Base-by-base conservation (phyloP, 2,329 filamentous ascomycete species). In the Leptographium lundbergii region DNA sequence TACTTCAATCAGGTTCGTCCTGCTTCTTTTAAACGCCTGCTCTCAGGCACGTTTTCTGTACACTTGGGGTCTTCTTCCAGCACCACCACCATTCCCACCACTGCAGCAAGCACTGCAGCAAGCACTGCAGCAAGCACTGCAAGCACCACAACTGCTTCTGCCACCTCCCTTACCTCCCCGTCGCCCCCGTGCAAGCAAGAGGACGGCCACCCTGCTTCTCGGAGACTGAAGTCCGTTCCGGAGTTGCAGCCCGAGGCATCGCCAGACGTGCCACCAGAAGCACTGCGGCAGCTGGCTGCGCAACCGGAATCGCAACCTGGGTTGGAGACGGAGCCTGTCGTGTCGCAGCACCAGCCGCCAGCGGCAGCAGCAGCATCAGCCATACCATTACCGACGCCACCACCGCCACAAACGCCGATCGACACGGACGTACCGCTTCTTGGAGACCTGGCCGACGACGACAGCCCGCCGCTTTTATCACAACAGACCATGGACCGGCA, bases 1-100 rank as follows among this genome's bases (percentile, higher is more conserved):
- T 96, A 94, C 81, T 96, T 97, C 82, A 88, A 87, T 78, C 94
- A 99, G 92, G 94, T 99, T 95, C 86, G 94, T 96, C 82, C 82
- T 80, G 84, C 82, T 78, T 84, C 85, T 85, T 81, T 81, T 80
- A 74, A 77, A 66, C 70, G 71, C 71, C 73, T 72, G 67, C 71
- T 71, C 66, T 72, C 69, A 66, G 67, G 70, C 66, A 68, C 68
- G 61, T 72, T 70, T 66, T 68, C 69, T 68, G 67, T 72, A 69
- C 67, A 66, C 62, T 66, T 68, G 51, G 59, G 63, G 54, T 57
- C 63, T 52, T 59, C 66, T 36, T 59, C 65, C 57, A 60, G 22
- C 52, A 50, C 52, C 47, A 55, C 34, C 45, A 59, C 25, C 47
- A 29, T 56, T 42, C 27, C 59, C 34, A 58, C 48, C 57, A 57